These are phyloP conservation scores for Infundibulicybe gibba DNA, from an alignment of 768 basidiomycete species.

Conservation along the genomic window DNA sequence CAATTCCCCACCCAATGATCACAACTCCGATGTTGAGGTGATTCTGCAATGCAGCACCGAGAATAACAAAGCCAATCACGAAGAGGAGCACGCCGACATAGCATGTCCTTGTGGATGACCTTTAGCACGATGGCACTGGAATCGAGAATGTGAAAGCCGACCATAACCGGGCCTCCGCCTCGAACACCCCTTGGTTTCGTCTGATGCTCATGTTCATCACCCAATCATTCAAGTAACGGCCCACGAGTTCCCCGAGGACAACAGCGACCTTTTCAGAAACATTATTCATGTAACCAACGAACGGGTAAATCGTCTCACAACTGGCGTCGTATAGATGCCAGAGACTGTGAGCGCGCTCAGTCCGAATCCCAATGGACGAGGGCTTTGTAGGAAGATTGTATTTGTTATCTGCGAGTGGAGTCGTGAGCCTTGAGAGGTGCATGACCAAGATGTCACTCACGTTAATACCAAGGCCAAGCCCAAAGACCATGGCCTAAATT, in stretches of 20 bases:
- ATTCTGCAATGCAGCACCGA: conserved; percentile 53
- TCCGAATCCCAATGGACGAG: conserved; percentile 27
- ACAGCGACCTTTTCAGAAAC: conserved; percentile 39
- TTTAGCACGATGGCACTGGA: background rate
- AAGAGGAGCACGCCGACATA: conserved; percentile 60
- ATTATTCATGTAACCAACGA: no score
- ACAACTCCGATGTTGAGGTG: conserved; percentile 47
- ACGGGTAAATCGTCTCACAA: conserved; percentile 15
- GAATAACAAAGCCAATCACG: conserved; percentile 54
- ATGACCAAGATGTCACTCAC: no score
- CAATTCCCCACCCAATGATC: conserved; percentile 67
- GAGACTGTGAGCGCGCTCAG: conserved; percentile 35
- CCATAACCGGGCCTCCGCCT: conserved; percentile 62
- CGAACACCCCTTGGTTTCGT: conserved; percentile 54
- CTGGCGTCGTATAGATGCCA: conserved; percentile 34
- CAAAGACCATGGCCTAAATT: conserved; percentile 21
- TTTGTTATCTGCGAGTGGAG: no score
- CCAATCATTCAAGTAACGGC: conserved; percentile 51
- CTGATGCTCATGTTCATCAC: conserved; percentile 42
- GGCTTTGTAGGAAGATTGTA: conserved; percentile 11
- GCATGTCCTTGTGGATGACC: conserved; percentile 30
- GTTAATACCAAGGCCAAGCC: conserved; percentile 28
- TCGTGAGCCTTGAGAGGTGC: no score
- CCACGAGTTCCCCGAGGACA: conserved; percentile 47
- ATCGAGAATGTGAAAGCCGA: conserved; percentile 14